These are phyloP conservation scores for Zygnema cylindricum DNA, from an alignment of 139 green algal species.

Conservation along the genomic window DNA sequence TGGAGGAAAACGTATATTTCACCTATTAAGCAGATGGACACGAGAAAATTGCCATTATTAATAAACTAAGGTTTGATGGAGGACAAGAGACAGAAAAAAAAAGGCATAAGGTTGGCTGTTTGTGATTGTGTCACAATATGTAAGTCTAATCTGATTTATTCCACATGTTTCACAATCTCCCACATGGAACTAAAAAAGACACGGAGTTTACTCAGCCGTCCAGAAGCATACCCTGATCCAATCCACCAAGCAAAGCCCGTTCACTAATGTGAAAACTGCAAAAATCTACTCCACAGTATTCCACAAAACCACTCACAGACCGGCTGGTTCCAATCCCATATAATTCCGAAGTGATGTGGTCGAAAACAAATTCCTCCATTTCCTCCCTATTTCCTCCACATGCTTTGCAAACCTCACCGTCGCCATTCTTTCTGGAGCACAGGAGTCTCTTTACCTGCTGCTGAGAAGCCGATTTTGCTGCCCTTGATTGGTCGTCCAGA, in stretches of 20 bases:
- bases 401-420: not conserved
- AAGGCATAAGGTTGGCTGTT: no score
- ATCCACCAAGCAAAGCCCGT: not conserved
- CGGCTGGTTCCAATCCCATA: constrained; percentile 22
- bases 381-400: not conserved
- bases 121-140: no score
- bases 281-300: constrained; percentile 35
- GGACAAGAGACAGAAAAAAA: no score
- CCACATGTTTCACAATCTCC: no score
- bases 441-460: constrained; percentile 23
- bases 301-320: not conserved
- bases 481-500: not conserved
- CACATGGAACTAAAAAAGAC: no score
- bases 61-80: no score
- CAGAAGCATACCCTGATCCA: not conserved
- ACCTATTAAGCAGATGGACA: no score
- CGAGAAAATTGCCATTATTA: no score
- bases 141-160: no score
- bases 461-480: constrained; percentile 22
- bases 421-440: constrained; percentile 5
- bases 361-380: not conserved
- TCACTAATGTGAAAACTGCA: constrained; percentile 28
- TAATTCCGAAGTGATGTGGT: not conserved
- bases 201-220: not conserved
- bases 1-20: no score